A percentile compares a stretch with the other conserved stretches of the same genome.
These are phyloP conservation scores for Chytriomyces confervae DNA, from an alignment of 192 early-diverging fungal genomes.

Conservation along the genomic window DNA sequence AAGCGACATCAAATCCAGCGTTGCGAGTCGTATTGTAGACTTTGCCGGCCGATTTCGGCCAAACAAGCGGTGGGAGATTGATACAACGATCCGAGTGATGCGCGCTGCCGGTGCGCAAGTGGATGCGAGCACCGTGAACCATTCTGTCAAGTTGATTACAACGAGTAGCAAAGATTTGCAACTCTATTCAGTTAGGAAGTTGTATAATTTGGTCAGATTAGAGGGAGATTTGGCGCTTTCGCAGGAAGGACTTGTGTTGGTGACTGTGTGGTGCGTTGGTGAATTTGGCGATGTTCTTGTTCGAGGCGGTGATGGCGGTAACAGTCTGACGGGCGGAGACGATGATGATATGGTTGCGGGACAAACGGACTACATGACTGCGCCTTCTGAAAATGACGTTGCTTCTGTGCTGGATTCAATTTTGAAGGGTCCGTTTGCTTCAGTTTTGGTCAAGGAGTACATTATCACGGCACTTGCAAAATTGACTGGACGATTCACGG, in stretches of 20 bases:
- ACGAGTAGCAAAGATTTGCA: constrained; percentile 77
- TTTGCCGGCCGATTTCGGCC: constrained; percentile 94
- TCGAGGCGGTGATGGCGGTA: constrained; percentile 3
- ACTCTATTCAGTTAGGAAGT: constrained; percentile 86
- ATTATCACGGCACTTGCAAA: constrained; percentile 89
- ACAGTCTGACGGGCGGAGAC: constrained; percentile 50
- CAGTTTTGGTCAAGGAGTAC: constrained; percentile 79
- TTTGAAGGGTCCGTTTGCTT: constrained; percentile 80
- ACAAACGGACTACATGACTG: constrained; percentile 41
- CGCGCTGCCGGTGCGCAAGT: constrained; percentile 63
- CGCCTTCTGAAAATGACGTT: constrained; percentile 71
- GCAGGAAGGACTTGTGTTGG: constrained; percentile 88
- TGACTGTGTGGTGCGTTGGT: constrained; percentile 92
- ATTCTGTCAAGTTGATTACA: constrained; percentile 90
- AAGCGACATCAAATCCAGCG: constrained; percentile 84
- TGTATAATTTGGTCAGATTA: constrained; percentile 80
- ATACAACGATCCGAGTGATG: constrained; percentile 90
- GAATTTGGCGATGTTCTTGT: constrained; percentile 95
- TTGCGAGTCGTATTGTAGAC: constrained; percentile 88
- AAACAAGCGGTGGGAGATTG: constrained; percentile 96
- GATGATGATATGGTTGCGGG: constrained; percentile 63
- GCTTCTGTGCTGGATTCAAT: constrained; percentile 77
- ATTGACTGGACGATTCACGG: constrained; percentile 79
- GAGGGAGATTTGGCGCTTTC: constrained; percentile 69
- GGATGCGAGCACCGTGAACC: constrained; percentile 58